Base-by-base conservation (phyloP, 768 basidiomycete genomes). In the Agrocybe pediades region DNA sequence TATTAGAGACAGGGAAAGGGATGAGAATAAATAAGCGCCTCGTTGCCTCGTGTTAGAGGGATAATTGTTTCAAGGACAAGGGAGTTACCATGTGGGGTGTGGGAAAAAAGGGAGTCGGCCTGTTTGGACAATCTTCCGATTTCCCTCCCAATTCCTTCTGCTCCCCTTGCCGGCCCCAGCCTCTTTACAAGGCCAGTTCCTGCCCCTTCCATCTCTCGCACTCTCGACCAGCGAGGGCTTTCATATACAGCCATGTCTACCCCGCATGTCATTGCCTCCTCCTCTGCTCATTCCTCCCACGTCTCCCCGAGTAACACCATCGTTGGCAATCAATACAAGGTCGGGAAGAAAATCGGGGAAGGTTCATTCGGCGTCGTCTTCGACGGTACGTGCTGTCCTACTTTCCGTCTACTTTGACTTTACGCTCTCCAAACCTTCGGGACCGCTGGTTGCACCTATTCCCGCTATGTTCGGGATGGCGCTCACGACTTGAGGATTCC, bases 281-380 rank as follows among this genome's bases (percentile, higher is more conserved):
- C 88, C 55, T 88, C 86, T 43, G 75, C 84, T 41, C 87, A 88
- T 71, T 85, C 82, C 47, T 80, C 84, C 16, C 83, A 84, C 65
- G 74, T 83, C 44, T 77, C 82, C 24, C 79, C 80, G 25, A 86
- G 83, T 36, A 88, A 85, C 70, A 84, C 88, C 63, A 83, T 92
- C 69, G 87, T 92, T 54, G 90, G 90, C 40, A 85, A 78, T 64
- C 84, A 90, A 68, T 92, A 84, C 68, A 82, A 90, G 58, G 95
- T 98, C 47, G 96, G 96, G 46, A 95, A 96, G 82, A 98, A 98
- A 85, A 96, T 98, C 69, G 96, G 96, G 44, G 96, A 99, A 74
- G 96, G 96, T 46, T 92, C 89, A n/a, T 99, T 99, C 69, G 96
- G 96, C 65, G 96, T 98, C 60, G 89, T 98, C 57, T 93, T 97